Conservation (phyloP, 164 flowering plant genomes). For the Aristolochia fimbriata region DNA sequence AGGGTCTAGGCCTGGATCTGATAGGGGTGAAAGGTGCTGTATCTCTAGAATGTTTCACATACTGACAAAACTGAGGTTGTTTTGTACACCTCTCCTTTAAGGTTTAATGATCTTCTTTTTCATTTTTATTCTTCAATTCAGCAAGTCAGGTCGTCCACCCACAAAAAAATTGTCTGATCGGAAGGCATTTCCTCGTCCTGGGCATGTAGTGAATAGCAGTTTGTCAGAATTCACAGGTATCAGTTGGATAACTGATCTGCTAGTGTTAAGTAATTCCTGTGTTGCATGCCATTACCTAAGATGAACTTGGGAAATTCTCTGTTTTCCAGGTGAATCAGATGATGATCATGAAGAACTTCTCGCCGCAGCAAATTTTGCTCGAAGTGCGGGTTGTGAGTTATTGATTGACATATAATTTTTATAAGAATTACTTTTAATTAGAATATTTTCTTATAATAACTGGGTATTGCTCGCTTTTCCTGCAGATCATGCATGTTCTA, state of each 20-base stretch:
- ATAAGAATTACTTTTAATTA: neutral
- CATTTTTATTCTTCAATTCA: conserved; percentile 15
- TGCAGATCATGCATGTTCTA: conserved; percentile 51
- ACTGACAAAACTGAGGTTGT: neutral
- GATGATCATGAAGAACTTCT: conserved; percentile 61
- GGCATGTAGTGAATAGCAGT: conserved; percentile 26
- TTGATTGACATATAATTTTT: neutral
- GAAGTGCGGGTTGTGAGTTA: conserved; percentile 35
- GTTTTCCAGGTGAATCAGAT: conserved; percentile 24
- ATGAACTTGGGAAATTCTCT: neutral
- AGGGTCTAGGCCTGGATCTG: conserved; percentile 31
- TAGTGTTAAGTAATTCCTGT: neutral
- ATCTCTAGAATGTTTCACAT: neutral
- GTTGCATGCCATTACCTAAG: neutral
- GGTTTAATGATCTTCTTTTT: neutral
- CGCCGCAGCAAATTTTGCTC: conserved; percentile 47
- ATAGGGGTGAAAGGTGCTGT: conserved; percentile 70
- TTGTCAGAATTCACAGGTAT: conserved; percentile 55
- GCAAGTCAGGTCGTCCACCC: conserved; percentile 76
- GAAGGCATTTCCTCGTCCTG: conserved; percentile 46
- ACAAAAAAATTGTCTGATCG: conserved; percentile 58
- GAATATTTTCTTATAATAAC: neutral
- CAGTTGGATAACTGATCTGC: neutral
- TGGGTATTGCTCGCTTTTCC: neutral
- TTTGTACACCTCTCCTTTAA: neutral